Evolutionary conservation across 495 filamentous ascomycete genomes (phyloP), one percentile per base, ranked within the genome.

Genomic region (Symbiotaphrina buchneri): DNA sequence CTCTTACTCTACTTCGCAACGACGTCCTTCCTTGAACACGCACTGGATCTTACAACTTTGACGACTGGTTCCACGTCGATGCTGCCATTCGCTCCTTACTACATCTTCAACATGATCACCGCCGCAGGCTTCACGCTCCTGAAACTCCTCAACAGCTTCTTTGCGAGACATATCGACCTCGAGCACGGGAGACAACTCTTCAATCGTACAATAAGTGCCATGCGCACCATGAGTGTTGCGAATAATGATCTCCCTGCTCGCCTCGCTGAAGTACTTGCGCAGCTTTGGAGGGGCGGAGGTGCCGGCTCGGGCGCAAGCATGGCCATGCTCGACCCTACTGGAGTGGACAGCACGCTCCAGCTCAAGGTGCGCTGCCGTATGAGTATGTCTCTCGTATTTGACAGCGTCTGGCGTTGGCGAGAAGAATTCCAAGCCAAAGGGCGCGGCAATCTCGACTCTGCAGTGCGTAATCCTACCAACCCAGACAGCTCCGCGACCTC

Each of bases 341-440:
- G 22, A 16, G 28, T 19, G 23, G 80, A 91, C 44, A 74, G 77
- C 55, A 71, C 58, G 21, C 46, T 94, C 29, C 71, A 83, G 50
- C 56, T 94, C 10, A 84, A 81, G 48, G 79, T 92, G 4, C 67
- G 79, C 33, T 87, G 79, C 43, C 66, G 83, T 6, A 83, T 85
- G 65, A 90, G 80, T 48, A 84, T 94, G 75, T 85, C 77, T 40
- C 58, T 91, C 5, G 75, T 94, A 2, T 92, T 74, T 46, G 83
- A 94, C 51, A 81, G 74, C 3, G 80, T 90, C 16, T 91, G 81
- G 81, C 70, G 81, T 32, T 94, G 83, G 83, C 62, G 83, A 35
- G 80, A 90, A 44, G 75, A 83, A 47, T 75, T 76, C 38, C 73
- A 82, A 43, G 71, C 74, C 22, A 70, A 75, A 47, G 77, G 71